These are phyloP conservation scores for Metschnikowia baotianmanensis DNA, from an alignment of 805 yeast genomes.

Conservation along the genomic window DNA sequence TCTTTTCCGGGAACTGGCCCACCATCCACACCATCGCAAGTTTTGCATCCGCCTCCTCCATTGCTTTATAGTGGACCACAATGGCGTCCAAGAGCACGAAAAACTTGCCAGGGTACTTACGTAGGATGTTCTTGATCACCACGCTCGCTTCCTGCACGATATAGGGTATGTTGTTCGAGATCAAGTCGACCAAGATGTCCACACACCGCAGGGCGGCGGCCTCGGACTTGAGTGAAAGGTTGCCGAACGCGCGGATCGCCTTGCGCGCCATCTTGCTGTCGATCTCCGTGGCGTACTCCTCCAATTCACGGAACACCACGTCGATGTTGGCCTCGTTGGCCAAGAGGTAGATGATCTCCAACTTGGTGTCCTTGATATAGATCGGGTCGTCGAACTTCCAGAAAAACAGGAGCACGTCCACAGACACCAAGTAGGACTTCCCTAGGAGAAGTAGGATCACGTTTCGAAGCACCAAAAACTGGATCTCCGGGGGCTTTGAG, in stretches of 20 bases:
- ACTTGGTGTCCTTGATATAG: slow-evolving; percentile 84
- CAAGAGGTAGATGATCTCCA: slow-evolving; percentile 79
- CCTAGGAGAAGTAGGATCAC: slow-evolving; percentile 71
- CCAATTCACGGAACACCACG: slow-evolving; percentile 68
- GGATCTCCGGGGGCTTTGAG: slow-evolving; percentile 77
- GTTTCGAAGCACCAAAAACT: slow-evolving; percentile 78
- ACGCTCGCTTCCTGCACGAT: slow-evolving; percentile 78
- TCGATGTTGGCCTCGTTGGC: slow-evolving; percentile 64
- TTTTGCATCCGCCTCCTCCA: slow-evolving; percentile 76
- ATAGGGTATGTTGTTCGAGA: slow-evolving; percentile 65
- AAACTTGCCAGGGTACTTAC: slow-evolving; percentile 68
- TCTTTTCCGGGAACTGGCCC: slow-evolving; percentile 61
- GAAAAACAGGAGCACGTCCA: slow-evolving; percentile 79
- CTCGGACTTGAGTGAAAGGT: slow-evolving; percentile 75
- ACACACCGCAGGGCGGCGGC: slow-evolving; percentile 64
- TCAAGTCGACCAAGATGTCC: slow-evolving; percentile 54
- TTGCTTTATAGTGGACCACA: slow-evolving; percentile 35
- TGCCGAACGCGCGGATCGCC: slow-evolving; percentile 87
- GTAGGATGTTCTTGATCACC: slow-evolving; percentile 70
- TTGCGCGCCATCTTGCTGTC: slow-evolving; percentile 85
- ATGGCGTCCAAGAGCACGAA: slow-evolving; percentile 30
- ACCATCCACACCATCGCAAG: slow-evolving; percentile 80
- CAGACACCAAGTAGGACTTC: slow-evolving; percentile 53
- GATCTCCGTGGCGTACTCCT: slow-evolving; percentile 83
- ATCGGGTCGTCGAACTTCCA: slow-evolving; percentile 83